A percentile compares a stretch with the other conserved stretches of the same genome.
These are phyloP conservation scores for Botrytis byssoidea DNA, from an alignment of 2,329 filamentous ascomycete species.

Conservation along the genomic window DNA sequence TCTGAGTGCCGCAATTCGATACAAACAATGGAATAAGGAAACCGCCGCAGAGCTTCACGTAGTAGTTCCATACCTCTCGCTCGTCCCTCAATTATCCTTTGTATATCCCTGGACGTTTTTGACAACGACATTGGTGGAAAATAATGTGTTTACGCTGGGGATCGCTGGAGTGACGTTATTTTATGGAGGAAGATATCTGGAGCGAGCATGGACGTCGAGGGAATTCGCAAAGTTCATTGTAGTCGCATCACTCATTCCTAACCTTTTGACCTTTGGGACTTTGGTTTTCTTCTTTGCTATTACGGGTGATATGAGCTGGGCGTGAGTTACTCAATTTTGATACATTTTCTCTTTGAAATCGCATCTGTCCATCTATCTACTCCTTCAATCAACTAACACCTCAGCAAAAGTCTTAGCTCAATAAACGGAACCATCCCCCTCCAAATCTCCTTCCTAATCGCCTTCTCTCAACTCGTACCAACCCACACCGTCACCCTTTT, in stretches of 20 bases:
- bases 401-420: conserved; percentile 64
- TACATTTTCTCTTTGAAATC: conserved; percentile 22
- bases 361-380: conserved; percentile 38
- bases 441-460: conserved; percentile 90
- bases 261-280: conserved; percentile 69
- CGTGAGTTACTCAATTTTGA: conserved; percentile 52
- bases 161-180: conserved; percentile 78
- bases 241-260: conserved; percentile 75
- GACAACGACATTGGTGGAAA: conserved; percentile 84
- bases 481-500: conserved; percentile 96
- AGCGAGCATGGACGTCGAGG: conserved; percentile 89
- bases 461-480: conserved; percentile 95
- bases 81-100: conserved; percentile 79
- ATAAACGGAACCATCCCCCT: conserved; percentile 87
- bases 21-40: conserved; percentile 64
- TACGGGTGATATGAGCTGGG: conserved; percentile 64
- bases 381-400: conserved; percentile 22
- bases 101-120: conserved; percentile 92
- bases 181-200: conserved; percentile 90
- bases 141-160: conserved; percentile 82
- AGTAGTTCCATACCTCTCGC: conserved; percentile 80
- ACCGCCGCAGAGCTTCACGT: conserved; percentile 52
- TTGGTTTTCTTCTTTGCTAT: conserved; percentile 73
- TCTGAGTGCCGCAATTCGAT: conserved; percentile 76
- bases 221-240: conserved; percentile 91